phyloP scores from a whole-genome alignment of 1,284 basidiomycete species.

The Neonothopanus nambi region DNA sequence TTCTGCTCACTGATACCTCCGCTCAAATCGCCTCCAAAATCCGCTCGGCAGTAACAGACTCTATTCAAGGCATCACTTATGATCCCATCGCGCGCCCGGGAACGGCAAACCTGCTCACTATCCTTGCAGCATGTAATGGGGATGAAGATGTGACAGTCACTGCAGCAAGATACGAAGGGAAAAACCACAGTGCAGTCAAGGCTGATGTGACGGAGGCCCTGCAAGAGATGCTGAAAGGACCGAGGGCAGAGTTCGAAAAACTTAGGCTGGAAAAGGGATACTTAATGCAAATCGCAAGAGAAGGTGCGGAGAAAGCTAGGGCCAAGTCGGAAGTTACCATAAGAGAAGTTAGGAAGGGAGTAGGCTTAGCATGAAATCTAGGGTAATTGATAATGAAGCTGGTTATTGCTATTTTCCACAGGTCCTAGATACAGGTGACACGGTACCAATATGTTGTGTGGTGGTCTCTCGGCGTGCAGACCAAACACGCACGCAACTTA shows the following conservation, averaged over 20 bases:
- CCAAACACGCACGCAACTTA: no score
- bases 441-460: no score
- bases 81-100: constrained; percentile 81
- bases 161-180: constrained; percentile 51
- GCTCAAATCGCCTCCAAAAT: constrained; percentile 72
- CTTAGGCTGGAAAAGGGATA: constrained; percentile 64
- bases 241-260: constrained; percentile 70
- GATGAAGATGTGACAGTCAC: constrained; percentile 49
- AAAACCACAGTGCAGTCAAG: constrained; percentile 74
- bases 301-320: constrained; percentile 68
- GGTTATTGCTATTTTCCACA: neutral
- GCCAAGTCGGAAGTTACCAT: constrained; percentile 65
- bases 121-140: constrained; percentile 67
- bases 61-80: constrained; percentile 69
- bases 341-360: constrained; percentile 59
- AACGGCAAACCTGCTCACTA: constrained; percentile 79
- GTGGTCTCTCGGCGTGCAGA: no score
- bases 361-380: constrained; percentile 56
- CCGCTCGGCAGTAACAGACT: constrained; percentile 85
- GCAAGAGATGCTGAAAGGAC: constrained; percentile 65
- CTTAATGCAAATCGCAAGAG: constrained; percentile 60
- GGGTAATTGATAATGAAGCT: neutral
- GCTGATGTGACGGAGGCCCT: constrained; percentile 72
- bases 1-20: constrained; percentile 80
- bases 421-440: neutral